Evolutionary conservation across 805 yeast genomes (phyloP).

Genomic region (Ogataea nakhonphanomensis): DNA sequence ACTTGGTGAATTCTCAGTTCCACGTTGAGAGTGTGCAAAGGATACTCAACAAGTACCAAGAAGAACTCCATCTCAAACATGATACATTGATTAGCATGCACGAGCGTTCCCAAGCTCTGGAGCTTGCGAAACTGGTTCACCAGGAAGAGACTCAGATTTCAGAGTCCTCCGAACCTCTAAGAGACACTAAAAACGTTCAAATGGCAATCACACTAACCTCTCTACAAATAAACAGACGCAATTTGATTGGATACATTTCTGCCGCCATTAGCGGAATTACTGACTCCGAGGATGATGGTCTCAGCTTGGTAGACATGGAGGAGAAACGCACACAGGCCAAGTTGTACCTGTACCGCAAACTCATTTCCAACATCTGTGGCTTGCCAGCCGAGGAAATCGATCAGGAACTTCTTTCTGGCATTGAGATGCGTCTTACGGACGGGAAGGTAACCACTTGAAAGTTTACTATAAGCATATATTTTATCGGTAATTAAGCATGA

Average conservation of each 20-base stretch:
- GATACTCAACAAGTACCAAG: slow-evolving; percentile 9
- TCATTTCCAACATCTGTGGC: slow-evolving; percentile 76
- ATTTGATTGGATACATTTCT: slow-evolving; percentile 29
- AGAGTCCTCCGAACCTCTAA: slow-evolving; percentile 9
- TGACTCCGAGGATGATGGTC: slow-evolving; percentile 12
- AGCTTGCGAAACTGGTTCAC: slow-evolving; percentile 55
- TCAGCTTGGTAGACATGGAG: slow-evolving; percentile 13
- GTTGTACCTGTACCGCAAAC: slow-evolving; percentile 53
- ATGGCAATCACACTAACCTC: slow-evolving; percentile 36
- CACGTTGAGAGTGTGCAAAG: slow-evolving; percentile 18
- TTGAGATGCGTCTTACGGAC: slow-evolving; percentile 43
- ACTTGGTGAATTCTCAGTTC: slow-evolving; percentile 20
- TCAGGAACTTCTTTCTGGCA: slow-evolving; percentile 74
- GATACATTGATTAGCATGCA: slow-evolving; percentile 35
- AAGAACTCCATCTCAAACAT: slow-evolving; percentile 27
- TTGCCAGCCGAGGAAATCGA: slow-evolving; percentile 76
- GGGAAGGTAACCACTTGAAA: slow-evolving; percentile 5
- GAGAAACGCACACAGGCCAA: slow-evolving; percentile 37
- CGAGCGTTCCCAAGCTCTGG: slow-evolving; percentile 64
- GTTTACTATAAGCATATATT: neutral
- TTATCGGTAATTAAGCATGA: neutral
- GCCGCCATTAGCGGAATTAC: slow-evolving; percentile 20
- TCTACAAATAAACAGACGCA: slow-evolving; percentile 40
- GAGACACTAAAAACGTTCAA: slow-evolving; percentile 16
- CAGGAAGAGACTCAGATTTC: slow-evolving; percentile 40